These are phyloP conservation scores for Pichia thaimueangensis DNA, from an alignment of 805 yeast genomes.

Conservation along the genomic window DNA sequence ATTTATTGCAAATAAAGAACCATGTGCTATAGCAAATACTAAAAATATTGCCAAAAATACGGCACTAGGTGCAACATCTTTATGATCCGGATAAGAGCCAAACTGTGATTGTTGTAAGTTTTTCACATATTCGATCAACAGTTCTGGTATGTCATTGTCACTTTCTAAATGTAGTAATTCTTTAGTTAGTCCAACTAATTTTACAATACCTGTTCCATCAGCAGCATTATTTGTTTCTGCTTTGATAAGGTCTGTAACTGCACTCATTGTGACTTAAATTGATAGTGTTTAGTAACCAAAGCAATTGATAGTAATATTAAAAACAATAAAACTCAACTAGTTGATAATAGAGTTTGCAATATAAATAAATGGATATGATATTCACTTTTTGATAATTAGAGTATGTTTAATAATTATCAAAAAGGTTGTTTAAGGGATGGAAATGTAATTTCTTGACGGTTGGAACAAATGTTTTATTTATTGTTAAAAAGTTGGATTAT, in stretches of 20 bases:
- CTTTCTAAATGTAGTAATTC: slow-evolving; percentile 15
- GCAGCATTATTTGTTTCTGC: slow-evolving; percentile 38
- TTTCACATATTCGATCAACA: slow-evolving; percentile 32
- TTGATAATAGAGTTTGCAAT: too few relatives aligned
- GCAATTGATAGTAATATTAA: too few relatives aligned
- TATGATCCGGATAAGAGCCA: slow-evolving; percentile 53
- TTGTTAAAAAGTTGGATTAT: too few relatives aligned
- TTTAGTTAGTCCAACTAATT: slow-evolving; percentile 30
- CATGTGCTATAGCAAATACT: slow-evolving; percentile 42
- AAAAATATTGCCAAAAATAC: slow-evolving; percentile 49
- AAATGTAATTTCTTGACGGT: too few relatives aligned
- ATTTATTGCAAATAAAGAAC: slow-evolving; percentile 42
- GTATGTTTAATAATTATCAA: too few relatives aligned
- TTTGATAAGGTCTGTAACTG: slow-evolving; percentile 18
- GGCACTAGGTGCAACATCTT: slow-evolving; percentile 56
- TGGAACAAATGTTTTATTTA: too few relatives aligned
- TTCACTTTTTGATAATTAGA: too few relatives aligned
- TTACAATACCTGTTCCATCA: slow-evolving; percentile 42
- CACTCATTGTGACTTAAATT: slow-evolving; percentile 9
- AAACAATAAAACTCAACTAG: too few relatives aligned
- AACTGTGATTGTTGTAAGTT: slow-evolving; percentile 44
- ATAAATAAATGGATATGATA: too few relatives aligned
- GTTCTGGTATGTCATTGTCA: slow-evolving; percentile 32
- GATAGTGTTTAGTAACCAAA: too few relatives aligned
- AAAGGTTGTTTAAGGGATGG: too few relatives aligned